Evolutionary conservation across 176 grass and related monocot genomes (phyloP).

Genomic region (Juncus effusus): DNA sequence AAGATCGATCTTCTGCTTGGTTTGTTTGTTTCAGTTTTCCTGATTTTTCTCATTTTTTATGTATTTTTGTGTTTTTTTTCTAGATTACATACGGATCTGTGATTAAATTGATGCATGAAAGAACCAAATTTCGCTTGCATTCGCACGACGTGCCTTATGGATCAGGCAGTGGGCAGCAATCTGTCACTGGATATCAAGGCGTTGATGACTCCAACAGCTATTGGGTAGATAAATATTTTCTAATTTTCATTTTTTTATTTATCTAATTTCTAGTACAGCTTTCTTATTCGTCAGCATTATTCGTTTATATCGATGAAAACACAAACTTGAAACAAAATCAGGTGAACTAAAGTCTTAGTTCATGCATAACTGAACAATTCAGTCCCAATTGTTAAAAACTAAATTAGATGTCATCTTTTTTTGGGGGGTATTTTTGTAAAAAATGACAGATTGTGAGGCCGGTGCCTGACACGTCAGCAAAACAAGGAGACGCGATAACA

Average conservation of each 20-base stretch:
- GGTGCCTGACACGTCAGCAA: slow-evolving; percentile 51
- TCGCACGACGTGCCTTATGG: slow-evolving; percentile 85
- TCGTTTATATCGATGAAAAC: not conserved
- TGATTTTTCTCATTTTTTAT: not conserved
- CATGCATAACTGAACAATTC: not conserved
- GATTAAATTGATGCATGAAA: slow-evolving; percentile 72
- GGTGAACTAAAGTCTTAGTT: slow-evolving; percentile 10
- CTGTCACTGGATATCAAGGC: slow-evolving; percentile 68
- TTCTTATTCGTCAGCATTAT: slow-evolving; percentile 7
- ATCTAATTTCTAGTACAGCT: not conserved
- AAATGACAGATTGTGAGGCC: slow-evolving; percentile 64
- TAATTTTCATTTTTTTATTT: not conserved
- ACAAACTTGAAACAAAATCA: slow-evolving; percentile 3
- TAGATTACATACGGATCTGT: slow-evolving; percentile 70
- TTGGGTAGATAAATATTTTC: slow-evolving; percentile 38
- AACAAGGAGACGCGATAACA: slow-evolving; percentile 70
- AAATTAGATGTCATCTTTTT: not conserved
- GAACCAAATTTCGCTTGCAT: slow-evolving; percentile 62
- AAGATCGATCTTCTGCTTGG: not conserved
- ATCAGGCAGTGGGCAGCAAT: slow-evolving; percentile 79
- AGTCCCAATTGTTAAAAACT: slow-evolving; percentile 17
- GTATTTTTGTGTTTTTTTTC: slow-evolving; percentile 1
- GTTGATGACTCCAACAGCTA: slow-evolving; percentile 80
- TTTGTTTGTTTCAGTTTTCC: not conserved
- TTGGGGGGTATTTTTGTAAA: slow-evolving; percentile 12